Evolutionary conservation across 768 basidiomycete species (phyloP).

Genomic region (Lactarius quietus): DNA sequence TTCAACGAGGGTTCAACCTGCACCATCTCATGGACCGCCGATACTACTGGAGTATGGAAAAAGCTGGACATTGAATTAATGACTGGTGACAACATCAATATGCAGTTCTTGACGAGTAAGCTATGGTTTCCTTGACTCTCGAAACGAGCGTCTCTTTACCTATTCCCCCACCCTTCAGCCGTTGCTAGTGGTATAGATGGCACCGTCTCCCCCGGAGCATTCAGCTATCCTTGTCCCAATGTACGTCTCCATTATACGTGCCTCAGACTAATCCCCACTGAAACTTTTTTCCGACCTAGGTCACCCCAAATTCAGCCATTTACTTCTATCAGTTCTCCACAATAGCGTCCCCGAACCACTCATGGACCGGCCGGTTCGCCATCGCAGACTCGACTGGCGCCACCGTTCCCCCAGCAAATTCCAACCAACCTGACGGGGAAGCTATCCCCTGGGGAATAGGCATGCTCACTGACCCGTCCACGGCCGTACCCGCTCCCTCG

Average conservation of each 20-base stretch:
- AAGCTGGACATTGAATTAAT: conserved; percentile 74
- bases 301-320: conserved; percentile 58
- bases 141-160: not conserved
- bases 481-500: conserved; percentile 25
- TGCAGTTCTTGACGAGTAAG: conserved; percentile 63
- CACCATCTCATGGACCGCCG: conserved; percentile 54
- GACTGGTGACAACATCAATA: conserved; percentile 69
- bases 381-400: conserved; percentile 53
- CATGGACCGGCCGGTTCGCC: conserved; percentile 76
- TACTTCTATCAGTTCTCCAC: conserved; percentile 81
- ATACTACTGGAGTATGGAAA: conserved; percentile 61
- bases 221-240: conserved; percentile 60
- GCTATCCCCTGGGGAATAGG: conserved; percentile 68
- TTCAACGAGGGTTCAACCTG: conserved; percentile 59
- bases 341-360: conserved; percentile 36
- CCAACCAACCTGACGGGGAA: conserved; percentile 45
- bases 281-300: conserved; percentile 37
- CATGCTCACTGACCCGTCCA: conserved; percentile 44
- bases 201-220: conserved; percentile 46
- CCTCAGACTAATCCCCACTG: not conserved
- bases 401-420: conserved; percentile 47
- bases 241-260: conserved; percentile 38
- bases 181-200: conserved; percentile 59
- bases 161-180: conserved; percentile 40
- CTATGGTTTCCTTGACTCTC: conserved; percentile 28